Evolutionary conservation across 2,329 filamentous ascomycete species (phyloP).

Genomic region (Ascochyta pisi): DNA sequence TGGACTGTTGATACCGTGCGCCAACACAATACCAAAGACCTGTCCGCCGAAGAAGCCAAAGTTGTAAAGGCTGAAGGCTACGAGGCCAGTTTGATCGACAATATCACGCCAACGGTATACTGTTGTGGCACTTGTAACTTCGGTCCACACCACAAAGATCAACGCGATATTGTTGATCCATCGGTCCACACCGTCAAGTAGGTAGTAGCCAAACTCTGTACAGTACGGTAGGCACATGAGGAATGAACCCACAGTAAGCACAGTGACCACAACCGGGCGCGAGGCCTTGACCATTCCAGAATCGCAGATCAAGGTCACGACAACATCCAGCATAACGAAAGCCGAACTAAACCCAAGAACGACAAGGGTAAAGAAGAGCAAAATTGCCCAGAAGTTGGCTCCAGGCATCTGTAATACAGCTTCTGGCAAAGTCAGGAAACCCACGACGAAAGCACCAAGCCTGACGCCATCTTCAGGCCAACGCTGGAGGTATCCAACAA

Average conservation of each 20-base stretch:
- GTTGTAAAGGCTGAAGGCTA: constrained; percentile 57
- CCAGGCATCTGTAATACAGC: constrained; percentile 65
- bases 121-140: constrained; percentile 61
- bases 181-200: constrained; percentile 62
- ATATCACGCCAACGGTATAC: constrained; percentile 62
- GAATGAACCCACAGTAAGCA: constrained; percentile 58
- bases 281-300: constrained; percentile 56
- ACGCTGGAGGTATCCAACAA: constrained; percentile 58
- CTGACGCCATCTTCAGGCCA: constrained; percentile 53
- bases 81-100: constrained; percentile 53
- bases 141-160: constrained; percentile 62
- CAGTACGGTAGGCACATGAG: constrained; percentile 64
- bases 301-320: constrained; percentile 62
- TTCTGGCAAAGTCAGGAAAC: constrained; percentile 64
- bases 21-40: constrained; percentile 59
- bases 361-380: constrained; percentile 65
- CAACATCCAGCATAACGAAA: constrained; percentile 66
- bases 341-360: constrained; percentile 65
- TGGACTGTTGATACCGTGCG: constrained; percentile 53
- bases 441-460: constrained; percentile 63
- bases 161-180: constrained; percentile 64
- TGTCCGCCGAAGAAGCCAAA: constrained; percentile 62
- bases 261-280: constrained; percentile 59
- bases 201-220: constrained; percentile 64
- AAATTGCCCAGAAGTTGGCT: constrained; percentile 65